Base-by-base conservation (phyloP, 2,329 filamentous ascomycete species). In the Talaromyces sp. region DNA sequence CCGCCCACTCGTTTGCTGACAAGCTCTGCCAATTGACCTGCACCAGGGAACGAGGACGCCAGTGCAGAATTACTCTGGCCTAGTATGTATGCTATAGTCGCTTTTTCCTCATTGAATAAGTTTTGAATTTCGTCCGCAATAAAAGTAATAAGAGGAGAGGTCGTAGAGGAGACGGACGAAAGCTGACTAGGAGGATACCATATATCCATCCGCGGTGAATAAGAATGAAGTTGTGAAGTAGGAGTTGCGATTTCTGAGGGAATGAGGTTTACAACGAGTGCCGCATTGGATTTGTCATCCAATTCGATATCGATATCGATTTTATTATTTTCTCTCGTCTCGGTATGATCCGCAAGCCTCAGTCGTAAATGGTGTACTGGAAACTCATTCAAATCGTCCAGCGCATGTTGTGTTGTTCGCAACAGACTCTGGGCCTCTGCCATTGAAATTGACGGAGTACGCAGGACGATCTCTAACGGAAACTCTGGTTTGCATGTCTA, bases 401-500 rank as follows among this genome's bases (percentile, higher is more conserved):
- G 86, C 11, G 90, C 89, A 77, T 92, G 88, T 73, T 98, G 93
- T 0, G 92, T 93, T n/a, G 89, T 85, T 65, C 88, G 89, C 58
- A 96, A 80, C 13, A 97, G 84, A 72, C 89, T 85, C 72, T 90
- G 86, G 2, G 88, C 88, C 72, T 96, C 91, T 49, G 86, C 80
- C 1, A 86, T 81, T 59, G 87, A 84, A 35, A 96, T 79, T 13
- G 83, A 81, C 41, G 88, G 85, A 33, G 91, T 87, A 70, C 92
- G 86, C 68, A 98, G 84, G 33, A 89, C 87, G 69, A 98, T 91
- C 67, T 89, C 88, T 22, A 98, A 84, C 8, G 95, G 93, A 70
- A 97, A 96, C 19, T 93, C 90, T 35, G 93, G 91, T 70, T 89
- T 89, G 78, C 94, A 98, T 65, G 90, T 88, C 93, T 97, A 70